Percentiles rank a stretch among this genome's conserved stretches.
Conservation (phyloP, 1,284 basidiomycete genomes). For the Boletus holoroseus region DNA sequence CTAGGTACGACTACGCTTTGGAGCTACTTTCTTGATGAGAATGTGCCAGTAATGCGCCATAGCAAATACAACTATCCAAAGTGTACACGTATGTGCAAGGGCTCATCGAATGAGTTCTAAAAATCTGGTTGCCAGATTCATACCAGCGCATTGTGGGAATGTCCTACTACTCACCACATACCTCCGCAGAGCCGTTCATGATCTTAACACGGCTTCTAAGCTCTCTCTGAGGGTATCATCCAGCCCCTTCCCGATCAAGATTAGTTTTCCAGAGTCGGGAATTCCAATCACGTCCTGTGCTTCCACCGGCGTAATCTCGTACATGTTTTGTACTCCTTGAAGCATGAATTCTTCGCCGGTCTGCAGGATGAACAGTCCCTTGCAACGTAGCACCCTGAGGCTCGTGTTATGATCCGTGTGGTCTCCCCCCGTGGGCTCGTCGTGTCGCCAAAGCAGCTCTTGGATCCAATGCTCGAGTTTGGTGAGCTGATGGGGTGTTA, state of each 20-base stretch:
- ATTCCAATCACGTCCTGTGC: constrained; percentile 40
- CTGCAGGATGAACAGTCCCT: constrained; percentile 63
- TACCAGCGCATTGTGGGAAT: neutral
- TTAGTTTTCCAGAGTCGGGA: constrained; percentile 68
- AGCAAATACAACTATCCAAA: too few relatives aligned
- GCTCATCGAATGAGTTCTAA: neutral
- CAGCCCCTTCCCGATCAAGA: constrained; percentile 82
- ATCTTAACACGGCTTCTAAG: constrained; percentile 33
- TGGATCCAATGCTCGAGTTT: constrained; percentile 75
- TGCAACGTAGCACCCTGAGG: constrained; percentile 73
- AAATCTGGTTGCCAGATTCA: neutral
- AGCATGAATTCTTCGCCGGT: constrained; percentile 62
- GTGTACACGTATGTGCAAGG: neutral
- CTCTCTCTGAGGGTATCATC: constrained; percentile 48
- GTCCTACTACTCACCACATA: neutral
- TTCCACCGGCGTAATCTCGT: constrained; percentile 62
- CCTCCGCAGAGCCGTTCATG: constrained; percentile 1
- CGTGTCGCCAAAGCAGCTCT: constrained; percentile 70
- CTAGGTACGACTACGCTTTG: neutral
- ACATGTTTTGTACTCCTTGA: constrained; percentile 83
- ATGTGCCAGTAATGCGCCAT: neutral
- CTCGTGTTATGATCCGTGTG: neutral
- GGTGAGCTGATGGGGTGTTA: constrained; percentile 44
- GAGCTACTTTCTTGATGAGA: neutral
- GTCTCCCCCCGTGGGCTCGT: constrained; percentile 21